Evolutionary conservation across 306 rosid species (phyloP), one percentile per base, ranked within the genome.

Genomic region (Quercus bicolor): DNA sequence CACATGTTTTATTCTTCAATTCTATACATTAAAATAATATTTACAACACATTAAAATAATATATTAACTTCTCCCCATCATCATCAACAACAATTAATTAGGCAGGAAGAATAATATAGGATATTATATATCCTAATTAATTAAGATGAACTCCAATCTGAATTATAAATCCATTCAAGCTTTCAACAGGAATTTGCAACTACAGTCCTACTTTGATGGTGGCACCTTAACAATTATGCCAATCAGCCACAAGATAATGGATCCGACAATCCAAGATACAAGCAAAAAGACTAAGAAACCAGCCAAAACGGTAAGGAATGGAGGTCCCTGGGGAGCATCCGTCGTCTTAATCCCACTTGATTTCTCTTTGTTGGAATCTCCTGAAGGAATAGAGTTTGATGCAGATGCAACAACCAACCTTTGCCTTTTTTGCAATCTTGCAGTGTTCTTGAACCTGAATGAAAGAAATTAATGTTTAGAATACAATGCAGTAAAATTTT

Each of bases 301-400:
- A 55, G 93, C 93, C 71, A 92, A 72, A 84, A 92, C 89, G 61
- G 97, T 92, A 75, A 88, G 93, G 48, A 89, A 23, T 16, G 97
- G 97, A 82, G 96, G 97, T 59, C 97, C 92, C 75, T 84, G 75
- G 6, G 81, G 60, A 78, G 74, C 68, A 19, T 74, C 85, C 64
- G 51, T 76, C 70, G 70, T 59, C 79, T 82, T 80, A 59, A 68
- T 75, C 18, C 61, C 78, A 77, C 56, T 71, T 8, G 79, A 76
- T 55, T 74, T 83, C 69, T 82, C 82, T 18, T 80, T 73, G 12
- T 64, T 48, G 19, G 87, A 76, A n/a, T 84, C 85, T 75, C 54
- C 80, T 0, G 57, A 21, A 79, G 86, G 79, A 37, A 57, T 68
- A 7, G 91, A 84, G 55, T 89, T 86, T 75, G 89, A 53, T 24